Conservation (phyloP, 148 eudicot species). For the Chenopodium berlandieri region DNA sequence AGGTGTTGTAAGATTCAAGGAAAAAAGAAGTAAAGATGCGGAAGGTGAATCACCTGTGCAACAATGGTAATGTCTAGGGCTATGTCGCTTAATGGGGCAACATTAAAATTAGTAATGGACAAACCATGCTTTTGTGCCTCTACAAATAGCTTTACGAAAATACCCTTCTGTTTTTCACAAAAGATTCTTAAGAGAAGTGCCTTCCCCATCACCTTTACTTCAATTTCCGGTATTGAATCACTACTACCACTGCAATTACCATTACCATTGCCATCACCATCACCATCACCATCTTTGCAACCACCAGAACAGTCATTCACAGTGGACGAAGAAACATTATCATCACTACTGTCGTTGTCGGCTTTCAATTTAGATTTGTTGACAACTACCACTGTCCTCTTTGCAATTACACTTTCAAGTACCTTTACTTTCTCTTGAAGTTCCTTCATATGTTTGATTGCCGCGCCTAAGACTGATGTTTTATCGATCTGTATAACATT, state of each 20-base stretch:
- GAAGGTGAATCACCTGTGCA: conserved; percentile 38
- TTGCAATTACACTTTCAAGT: conserved; percentile 5
- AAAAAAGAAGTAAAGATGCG: too few species aligned
- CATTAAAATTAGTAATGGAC: conserved; percentile 13
- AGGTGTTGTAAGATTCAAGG: too few species aligned
- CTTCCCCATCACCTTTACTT: conserved; percentile 26
- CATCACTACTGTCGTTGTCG: background rate
- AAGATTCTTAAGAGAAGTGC: conserved; percentile 35
- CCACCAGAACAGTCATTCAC: background rate
- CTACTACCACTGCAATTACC: background rate
- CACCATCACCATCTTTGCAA: background rate
- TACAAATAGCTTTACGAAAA: conserved; percentile 16
- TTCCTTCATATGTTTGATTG: conserved; percentile 19
- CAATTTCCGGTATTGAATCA: background rate
- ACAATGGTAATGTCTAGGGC: conserved; percentile 35
- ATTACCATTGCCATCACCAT: too few species aligned
- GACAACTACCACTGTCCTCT: conserved; percentile 14
- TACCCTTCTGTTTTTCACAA: conserved; percentile 29
- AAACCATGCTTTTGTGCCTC: conserved; percentile 30
- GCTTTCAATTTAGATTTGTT: conserved; percentile 10
- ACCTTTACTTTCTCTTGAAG: conserved; percentile 13
- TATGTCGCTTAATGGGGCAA: conserved; percentile 1
- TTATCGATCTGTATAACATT: conserved; percentile 16
- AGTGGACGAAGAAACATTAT: background rate
- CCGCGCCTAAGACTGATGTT: conserved; percentile 16